phyloP scores from a whole-genome alignment of 2,329 filamentous ascomycete genomes.

The Nemania serpens region DNA sequence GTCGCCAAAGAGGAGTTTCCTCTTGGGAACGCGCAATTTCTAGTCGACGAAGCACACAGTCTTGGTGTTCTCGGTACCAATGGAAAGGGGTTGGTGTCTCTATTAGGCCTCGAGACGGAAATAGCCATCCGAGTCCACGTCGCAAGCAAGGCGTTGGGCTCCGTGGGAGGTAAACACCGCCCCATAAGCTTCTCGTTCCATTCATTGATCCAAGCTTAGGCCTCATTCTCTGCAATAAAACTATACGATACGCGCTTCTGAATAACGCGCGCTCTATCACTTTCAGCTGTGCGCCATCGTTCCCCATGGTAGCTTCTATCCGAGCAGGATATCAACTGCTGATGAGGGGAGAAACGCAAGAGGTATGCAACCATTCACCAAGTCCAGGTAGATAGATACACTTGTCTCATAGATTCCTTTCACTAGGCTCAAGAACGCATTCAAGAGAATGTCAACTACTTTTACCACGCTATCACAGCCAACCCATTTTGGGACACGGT shows the following conservation, averaged over 20 bases:
- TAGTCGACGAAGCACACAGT: conserved; percentile 62
- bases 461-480: conserved; percentile 34
- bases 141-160: conserved; percentile 57
- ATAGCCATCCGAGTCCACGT: conserved; percentile 57
- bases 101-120: conserved; percentile 53
- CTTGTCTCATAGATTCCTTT: background rate
- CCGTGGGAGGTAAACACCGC: conserved; percentile 37
- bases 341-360: conserved; percentile 42
- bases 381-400: background rate
- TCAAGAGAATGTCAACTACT: conserved; percentile 35
- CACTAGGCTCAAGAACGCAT: conserved; percentile 25
- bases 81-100: conserved; percentile 55
- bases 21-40: conserved; percentile 50
- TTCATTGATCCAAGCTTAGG: conserved; percentile 22
- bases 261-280: conserved; percentile 44
- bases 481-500: conserved; percentile 35
- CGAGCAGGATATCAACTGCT: conserved; percentile 39
- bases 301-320: conserved; percentile 47
- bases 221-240: conserved; percentile 30
- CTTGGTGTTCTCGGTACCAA: conserved; percentile 55
- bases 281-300: conserved; percentile 48
- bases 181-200: too few species aligned
- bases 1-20: conserved; percentile 43
- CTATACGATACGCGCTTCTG: conserved; percentile 11
- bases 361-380: conserved; percentile 1